A percentile compares a stretch with the other conserved stretches of the same genome.
Conservation (phyloP, 371 early-diverging fungal genomes). For the Mortierella sp. region DNA sequence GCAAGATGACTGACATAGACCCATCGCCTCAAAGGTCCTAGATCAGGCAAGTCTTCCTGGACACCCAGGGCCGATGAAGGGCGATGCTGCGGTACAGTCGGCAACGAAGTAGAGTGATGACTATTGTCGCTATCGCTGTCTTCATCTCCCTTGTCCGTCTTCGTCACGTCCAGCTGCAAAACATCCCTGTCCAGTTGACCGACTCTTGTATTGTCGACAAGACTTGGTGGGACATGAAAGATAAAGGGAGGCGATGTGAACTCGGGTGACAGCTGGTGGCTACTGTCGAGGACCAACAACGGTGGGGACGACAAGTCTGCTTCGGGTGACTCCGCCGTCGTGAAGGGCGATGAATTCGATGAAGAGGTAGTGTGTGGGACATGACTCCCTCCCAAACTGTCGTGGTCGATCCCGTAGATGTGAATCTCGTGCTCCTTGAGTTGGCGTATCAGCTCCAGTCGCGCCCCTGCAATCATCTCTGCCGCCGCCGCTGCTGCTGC, state of each 20-base stretch:
- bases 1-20: slow-evolving; percentile 24
- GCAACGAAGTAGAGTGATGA: background rate
- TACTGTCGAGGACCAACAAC: background rate
- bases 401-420: slow-evolving; percentile 28
- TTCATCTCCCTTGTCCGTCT: background rate
- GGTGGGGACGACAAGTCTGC: slow-evolving; percentile 16
- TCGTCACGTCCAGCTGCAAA: slow-evolving; percentile 21
- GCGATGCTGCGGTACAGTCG: background rate
- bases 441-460: slow-evolving; percentile 25
- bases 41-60: slow-evolving; percentile 8
- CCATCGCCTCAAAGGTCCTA: slow-evolving; percentile 28
- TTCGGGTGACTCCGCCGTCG: slow-evolving; percentile 7
- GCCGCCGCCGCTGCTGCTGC: no score
- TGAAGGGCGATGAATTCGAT: background rate
- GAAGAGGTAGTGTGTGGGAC: background rate
- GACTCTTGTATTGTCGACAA: background rate
- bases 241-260: slow-evolving; percentile 25
- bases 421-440: slow-evolving; percentile 26
- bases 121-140: background rate
- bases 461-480: background rate
- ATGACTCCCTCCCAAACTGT: background rate
- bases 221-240: background rate
- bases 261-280: background rate
- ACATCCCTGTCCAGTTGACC: slow-evolving; percentile 21
- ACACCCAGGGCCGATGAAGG: background rate